phyloP scores from a whole-genome alignment of 495 filamentous ascomycete genomes.

The Trichoderma asperelloides region DNA sequence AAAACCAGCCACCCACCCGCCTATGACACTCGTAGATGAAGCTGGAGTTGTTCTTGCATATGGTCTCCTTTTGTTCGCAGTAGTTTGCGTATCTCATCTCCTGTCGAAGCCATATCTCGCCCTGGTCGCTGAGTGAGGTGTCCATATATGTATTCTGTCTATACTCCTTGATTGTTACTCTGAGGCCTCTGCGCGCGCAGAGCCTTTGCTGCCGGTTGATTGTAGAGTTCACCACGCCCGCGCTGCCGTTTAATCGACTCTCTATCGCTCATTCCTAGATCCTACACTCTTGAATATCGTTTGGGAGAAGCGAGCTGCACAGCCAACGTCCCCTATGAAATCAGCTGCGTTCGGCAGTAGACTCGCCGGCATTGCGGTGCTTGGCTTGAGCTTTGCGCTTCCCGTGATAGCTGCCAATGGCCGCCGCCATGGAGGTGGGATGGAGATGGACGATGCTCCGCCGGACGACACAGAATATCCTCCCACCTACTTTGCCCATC shows the following conservation, averaged over 20 bases:
- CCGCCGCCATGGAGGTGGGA: not conserved
- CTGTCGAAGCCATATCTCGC: not conserved
- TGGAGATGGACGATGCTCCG: not conserved
- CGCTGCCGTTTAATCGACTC: not conserved
- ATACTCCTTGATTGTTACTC: not conserved
- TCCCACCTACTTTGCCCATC: slow-evolving; percentile 68
- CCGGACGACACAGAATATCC: slow-evolving; percentile 23
- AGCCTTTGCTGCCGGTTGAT: not conserved
- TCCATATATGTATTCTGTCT: not conserved
- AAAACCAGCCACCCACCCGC: slow-evolving; percentile 3
- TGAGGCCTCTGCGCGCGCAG: not conserved
- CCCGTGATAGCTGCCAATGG: not conserved
- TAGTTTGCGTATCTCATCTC: not conserved
- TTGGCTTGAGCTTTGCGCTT: not conserved
- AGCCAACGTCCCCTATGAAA: not conserved
- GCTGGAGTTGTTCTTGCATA: not conserved
- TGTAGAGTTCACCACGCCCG: not conserved
- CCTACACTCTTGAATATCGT: not conserved
- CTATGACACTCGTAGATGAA: not conserved
- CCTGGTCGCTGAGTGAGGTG: not conserved
- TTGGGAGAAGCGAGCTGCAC: not conserved
- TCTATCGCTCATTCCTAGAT: not conserved
- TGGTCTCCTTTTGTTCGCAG: not conserved
- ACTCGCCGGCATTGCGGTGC: not conserved
- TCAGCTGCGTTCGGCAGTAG: not conserved